Base-by-base conservation (phyloP, 2,329 filamentous ascomycete genomes). In the Aspergillus sojae region DNA sequence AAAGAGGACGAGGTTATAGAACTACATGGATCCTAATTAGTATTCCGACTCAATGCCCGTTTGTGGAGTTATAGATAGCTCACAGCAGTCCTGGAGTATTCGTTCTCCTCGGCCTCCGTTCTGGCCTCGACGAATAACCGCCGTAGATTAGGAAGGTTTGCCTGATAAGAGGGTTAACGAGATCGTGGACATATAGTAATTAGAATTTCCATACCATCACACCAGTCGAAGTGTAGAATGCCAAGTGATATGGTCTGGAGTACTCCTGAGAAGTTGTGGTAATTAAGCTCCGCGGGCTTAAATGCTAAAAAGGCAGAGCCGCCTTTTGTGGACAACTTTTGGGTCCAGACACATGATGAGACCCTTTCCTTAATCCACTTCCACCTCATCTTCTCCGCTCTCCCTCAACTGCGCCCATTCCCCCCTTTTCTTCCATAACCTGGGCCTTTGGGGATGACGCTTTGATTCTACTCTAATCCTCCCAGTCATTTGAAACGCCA, bases 1-100 rank as follows among this genome's bases (percentile, higher is more conserved):
- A 81, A 98, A 99, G 2, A 98, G 83, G 1, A 97, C 93, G 0
- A 96, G 88, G 74, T 99, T 98, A 81, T 99, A 99, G 78, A 99
- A 99, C 95, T 78, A 56, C 14, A 21, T 5, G 28, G 12, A 19
- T 10, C n/a, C 7, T 11, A 23, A 41, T 73, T 39, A 72, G 64
- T 14, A 34, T 23, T 48, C n/a, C 4, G 23, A 14, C n/a, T 43
- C 11, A 4, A 39, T 52, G 10, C 34, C 26, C 11, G 12, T 19
- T 32, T 4, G 9, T 36, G 21, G 7, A 23, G 19, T 16, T 28
- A 16, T 26, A 36, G 61, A 62, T 61, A 46, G 80, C 91, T 74
- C 82, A 97, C 95, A 58, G 95, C 95, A 79, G 90, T 96, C 69
- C 95, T 86, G 16, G 95, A 98, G 70, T 98, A 95, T 65, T 93